Base-by-base conservation (phyloP, 164 flowering plant species). In the Annona squamosa region DNA sequence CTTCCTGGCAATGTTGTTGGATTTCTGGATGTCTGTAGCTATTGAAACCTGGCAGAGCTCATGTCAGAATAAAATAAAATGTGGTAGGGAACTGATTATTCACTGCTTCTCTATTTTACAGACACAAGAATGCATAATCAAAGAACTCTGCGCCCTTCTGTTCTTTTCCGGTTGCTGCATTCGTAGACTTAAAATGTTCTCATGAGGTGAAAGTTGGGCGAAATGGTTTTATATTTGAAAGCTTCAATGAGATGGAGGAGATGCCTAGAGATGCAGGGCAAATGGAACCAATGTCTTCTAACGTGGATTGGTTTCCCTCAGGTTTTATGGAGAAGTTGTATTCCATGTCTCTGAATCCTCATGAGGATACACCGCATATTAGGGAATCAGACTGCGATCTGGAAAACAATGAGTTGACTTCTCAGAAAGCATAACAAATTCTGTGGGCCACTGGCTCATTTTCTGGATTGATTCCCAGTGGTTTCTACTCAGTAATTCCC, bases 381-480 rank as follows among this genome's bases (percentile, higher is more conserved):
- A 86, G 74, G 68, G 86, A 84, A 65, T 74, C 86, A 18, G 80
- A 72, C 4, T 75, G 76, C 68, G 71, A 77, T 47, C 65, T 46
- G 77, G 88, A 83, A 72, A 82, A 84, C 70, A 85, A 88, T 85
- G 88, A 72, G 18, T 79, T 81, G 74, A 81, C 89, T 67, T 71
- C 82, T 76, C 86, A 81, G 65, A 84, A 72, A 44, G 97, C 95
- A 65, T 92, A 97, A 62, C 90, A 92, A 77, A 88, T 89, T 80
- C 89, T 96, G 43, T 93, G 99, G 98, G 83, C 77, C 59, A 91
- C 89, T 67, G 97, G 98, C 75, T 81, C 82, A 73, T 91, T 90
- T 79, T 87, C 91, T 79, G 93, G 87, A 67, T 85, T 85, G n/a
- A 92, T 93, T 71, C 97, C 99, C 41, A 84, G 90, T 89, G 98